These are phyloP conservation scores for Climacium dendroides DNA, from an alignment of 225 moss, liverwort and hornwort species.

Conservation along the genomic window DNA sequence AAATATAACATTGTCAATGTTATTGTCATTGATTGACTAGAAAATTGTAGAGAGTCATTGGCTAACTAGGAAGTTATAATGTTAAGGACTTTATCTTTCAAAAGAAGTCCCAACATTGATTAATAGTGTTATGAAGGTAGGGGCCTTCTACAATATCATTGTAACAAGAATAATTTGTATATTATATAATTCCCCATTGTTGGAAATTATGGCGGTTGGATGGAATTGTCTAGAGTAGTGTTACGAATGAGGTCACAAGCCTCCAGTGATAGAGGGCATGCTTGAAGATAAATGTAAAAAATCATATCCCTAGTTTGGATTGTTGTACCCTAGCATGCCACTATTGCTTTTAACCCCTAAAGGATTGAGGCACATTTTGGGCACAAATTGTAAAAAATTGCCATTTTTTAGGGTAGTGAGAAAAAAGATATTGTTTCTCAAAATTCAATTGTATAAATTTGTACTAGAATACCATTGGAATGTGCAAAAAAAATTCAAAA, in stretches of 20 bases:
- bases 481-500: too few species aligned
- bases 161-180: not conserved
- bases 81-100: accelerated
- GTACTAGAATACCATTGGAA: too few species aligned
- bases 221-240: not conserved
- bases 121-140: accelerated
- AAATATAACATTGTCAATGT: too few species aligned
- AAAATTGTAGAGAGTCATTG: not conserved
- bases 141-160: not conserved
- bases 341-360: not conserved
- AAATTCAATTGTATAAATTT: too few species aligned
- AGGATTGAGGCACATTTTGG: too few species aligned
- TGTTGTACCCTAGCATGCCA: accelerated
- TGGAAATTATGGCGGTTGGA: not conserved
- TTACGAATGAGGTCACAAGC: not conserved
- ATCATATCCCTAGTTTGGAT: accelerated
- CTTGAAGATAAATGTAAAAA: not conserved
- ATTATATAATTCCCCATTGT: not conserved
- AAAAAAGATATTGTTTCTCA: too few species aligned
- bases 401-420: too few species aligned
- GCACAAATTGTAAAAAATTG: too few species aligned
- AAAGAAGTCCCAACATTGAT: accelerated
- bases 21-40: not conserved
- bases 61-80: not conserved
- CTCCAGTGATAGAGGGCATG: accelerated